Conservation (phyloP, 164 flowering plant genomes). For the Annona cherimola region DNA sequence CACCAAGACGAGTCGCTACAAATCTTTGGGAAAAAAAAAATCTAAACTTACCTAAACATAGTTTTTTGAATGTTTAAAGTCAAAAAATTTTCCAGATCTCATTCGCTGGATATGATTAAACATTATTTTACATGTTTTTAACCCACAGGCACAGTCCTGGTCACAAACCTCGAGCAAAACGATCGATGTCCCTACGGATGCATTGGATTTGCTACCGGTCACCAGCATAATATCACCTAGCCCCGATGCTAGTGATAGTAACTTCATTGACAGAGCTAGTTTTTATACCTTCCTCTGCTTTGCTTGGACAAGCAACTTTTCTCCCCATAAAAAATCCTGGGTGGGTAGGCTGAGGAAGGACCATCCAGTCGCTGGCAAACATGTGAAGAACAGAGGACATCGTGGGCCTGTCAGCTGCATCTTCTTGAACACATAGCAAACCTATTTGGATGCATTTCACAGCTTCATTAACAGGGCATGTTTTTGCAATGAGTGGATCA, state of each 20-base stretch:
- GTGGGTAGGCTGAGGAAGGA: conserved; percentile 9
- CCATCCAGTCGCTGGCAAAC: conserved; percentile 10
- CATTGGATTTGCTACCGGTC: no score
- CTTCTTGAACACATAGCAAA: conserved; percentile 28
- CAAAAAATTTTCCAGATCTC: no score
- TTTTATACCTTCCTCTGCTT: background rate
- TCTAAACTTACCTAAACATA: no score
- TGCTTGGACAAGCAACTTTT: background rate
- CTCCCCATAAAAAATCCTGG: conserved; percentile 13
- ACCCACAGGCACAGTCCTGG: no score
- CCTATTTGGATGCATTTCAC: conserved; percentile 30
- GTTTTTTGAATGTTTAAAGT: no score
- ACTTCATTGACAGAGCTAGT: background rate
- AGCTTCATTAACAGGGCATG: conserved; percentile 10
- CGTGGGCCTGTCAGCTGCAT: conserved; percentile 15
- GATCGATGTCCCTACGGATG: no score
- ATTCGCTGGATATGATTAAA: no score
- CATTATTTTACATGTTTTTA: no score
- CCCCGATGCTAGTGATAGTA: background rate
- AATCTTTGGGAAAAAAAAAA: no score
- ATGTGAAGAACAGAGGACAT: conserved; percentile 17
- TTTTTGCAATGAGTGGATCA: conserved; percentile 11
- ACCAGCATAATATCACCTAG: background rate
- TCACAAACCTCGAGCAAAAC: no score
- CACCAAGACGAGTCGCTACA: no score